These are phyloP conservation scores for Psilocybe cyanescens DNA, from an alignment of 768 basidiomycete species.

Conservation along the genomic window DNA sequence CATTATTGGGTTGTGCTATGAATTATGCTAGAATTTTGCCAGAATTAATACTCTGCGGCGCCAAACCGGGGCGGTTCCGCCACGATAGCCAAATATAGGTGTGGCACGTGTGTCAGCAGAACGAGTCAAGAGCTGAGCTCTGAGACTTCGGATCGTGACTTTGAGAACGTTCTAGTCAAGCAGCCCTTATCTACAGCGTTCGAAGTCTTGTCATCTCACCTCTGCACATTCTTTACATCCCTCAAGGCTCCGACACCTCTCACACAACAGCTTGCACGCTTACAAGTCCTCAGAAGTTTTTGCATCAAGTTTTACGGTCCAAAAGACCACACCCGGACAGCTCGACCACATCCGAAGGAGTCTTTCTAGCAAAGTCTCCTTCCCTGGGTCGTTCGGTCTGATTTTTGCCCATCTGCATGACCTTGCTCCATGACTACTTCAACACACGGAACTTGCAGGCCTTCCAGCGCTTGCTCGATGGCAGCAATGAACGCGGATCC, in stretches of 20 bases:
- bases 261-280: neutral
- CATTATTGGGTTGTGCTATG: no score
- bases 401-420: constrained; percentile 57
- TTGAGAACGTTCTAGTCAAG: neutral
- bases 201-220: neutral
- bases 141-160: neutral
- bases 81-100: constrained; percentile 1
- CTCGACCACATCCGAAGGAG: constrained; percentile 24
- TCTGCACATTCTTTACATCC: neutral
- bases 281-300: neutral
- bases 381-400: constrained; percentile 40
- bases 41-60: no score
- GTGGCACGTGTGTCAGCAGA: constrained; percentile 10
- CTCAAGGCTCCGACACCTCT: neutral
- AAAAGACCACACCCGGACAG: constrained; percentile 10
- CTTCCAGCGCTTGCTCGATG: constrained; percentile 77
- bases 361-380: constrained; percentile 29
- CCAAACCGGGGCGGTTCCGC: neutral
- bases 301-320: constrained; percentile 11
- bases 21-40: no score
- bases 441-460: constrained; percentile 71
- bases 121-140: constrained; percentile 1
- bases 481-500: constrained; percentile 37
- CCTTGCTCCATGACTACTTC: constrained; percentile 80
- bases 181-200: neutral